Conservation (phyloP, 768 basidiomycete species). For the Podaxis sp. region DNA sequence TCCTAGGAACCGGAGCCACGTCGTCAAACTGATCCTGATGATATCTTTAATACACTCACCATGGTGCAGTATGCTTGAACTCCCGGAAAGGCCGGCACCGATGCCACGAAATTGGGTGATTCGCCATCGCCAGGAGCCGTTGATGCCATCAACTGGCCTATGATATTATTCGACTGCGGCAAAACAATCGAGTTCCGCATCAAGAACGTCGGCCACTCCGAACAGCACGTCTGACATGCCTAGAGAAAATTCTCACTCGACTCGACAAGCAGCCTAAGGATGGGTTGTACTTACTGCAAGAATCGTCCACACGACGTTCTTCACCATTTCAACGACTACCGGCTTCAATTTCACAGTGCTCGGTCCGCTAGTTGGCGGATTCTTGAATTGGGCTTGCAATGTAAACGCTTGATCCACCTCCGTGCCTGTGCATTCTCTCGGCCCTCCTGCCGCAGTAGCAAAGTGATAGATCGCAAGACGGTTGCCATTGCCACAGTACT, state of each 20-base stretch:
- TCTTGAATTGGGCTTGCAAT: conserved; percentile 33
- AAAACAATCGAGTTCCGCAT: conserved; percentile 40
- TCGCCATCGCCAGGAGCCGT: conserved; percentile 38
- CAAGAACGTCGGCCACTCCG: conserved; percentile 41
- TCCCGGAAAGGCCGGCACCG: conserved; percentile 43
- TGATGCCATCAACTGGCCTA: conserved; percentile 38
- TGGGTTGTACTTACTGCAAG: conserved; percentile 33
- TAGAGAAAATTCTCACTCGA: conserved; percentile 13
- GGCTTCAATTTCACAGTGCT: conserved; percentile 31
- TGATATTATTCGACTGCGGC: conserved; percentile 37
- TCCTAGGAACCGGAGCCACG: conserved; percentile 19
- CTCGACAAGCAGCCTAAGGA: not conserved
- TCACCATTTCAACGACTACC: conserved; percentile 39
- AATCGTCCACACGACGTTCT: conserved; percentile 38
- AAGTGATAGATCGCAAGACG: conserved; percentile 38
- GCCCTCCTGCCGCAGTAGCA: conserved; percentile 26
- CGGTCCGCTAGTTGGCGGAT: conserved; percentile 31
- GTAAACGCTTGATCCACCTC: conserved; percentile 36
- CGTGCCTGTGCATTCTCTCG: conserved; percentile 29
- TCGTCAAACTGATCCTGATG: not conserved
- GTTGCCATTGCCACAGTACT: conserved; percentile 42
- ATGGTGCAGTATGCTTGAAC: conserved; percentile 41
- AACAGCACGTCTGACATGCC: conserved; percentile 42
- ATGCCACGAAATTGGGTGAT: conserved; percentile 44
- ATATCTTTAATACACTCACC: conserved; percentile 23